A percentile compares a stretch with the other conserved stretches of the same genome.
Evolutionary conservation across 192 early-diverging fungal genomes (phyloP).

Genomic region (Backusella macrospora): DNA sequence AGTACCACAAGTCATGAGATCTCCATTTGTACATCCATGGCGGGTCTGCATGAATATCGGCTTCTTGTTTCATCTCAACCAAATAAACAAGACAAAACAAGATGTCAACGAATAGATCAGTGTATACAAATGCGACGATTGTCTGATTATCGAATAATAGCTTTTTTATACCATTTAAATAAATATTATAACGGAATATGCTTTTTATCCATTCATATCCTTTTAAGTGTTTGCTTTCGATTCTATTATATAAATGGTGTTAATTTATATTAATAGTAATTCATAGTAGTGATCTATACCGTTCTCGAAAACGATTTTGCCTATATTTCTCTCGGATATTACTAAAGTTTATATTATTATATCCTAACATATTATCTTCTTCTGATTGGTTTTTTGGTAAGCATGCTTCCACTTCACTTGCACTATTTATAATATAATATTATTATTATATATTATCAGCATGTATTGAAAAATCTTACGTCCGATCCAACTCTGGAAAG

Average conservation of each 20-base stretch:
- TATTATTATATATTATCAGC: too few species aligned
- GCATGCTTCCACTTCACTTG: conserved; percentile 31
- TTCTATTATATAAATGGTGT: not conserved
- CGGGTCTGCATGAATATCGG: conserved; percentile 42
- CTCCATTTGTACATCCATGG: conserved; percentile 58
- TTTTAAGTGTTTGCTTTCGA: not conserved
- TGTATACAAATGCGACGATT: conserved; percentile 41
- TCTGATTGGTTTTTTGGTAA: not conserved
- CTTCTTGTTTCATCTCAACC: conserved; percentile 55
- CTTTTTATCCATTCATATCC: not conserved
- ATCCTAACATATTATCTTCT: not conserved
- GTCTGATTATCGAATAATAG: conserved; percentile 24
- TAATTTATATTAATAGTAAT: not conserved
- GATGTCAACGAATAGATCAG: conserved; percentile 58
- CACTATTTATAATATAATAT: conserved; percentile 18
- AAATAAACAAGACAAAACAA: conserved; percentile 63
- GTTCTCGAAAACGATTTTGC: conserved; percentile 21
- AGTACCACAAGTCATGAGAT: conserved; percentile 48
- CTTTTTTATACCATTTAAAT: not conserved
- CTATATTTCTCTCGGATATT: conserved; percentile 36
- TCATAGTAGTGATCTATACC: conserved; percentile 17
- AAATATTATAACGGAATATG: conserved; percentile 12
- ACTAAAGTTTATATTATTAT: conserved; percentile 33
- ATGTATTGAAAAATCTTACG: not conserved
- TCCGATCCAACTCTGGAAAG: conserved; percentile 23